These are phyloP conservation scores for Wickerhamiella pararugosa DNA, from an alignment of 1,139 yeast genomes.

Conservation along the genomic window DNA sequence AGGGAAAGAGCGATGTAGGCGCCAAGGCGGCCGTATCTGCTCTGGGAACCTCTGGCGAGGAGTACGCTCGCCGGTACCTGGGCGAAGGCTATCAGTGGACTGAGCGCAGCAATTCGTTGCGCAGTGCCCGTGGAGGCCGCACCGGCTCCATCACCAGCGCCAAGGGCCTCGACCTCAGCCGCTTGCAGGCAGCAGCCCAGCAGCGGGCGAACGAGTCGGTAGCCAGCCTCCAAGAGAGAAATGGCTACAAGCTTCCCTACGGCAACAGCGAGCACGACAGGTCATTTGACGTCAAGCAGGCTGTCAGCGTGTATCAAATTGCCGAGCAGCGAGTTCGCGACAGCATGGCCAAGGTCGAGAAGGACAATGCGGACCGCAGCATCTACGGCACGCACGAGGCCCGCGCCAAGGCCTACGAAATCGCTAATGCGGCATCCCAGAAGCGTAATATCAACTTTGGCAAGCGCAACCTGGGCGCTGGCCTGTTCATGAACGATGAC, in stretches of 20 bases:
- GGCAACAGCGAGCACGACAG: constrained; percentile 12
- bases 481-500: constrained; percentile 56
- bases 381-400: constrained; percentile 21
- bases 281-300: constrained; percentile 14
- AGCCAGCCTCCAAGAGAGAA: constrained; percentile 19
- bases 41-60: constrained; percentile 22
- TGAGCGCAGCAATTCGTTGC: constrained; percentile 9
- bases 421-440: constrained; percentile 54
- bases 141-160: constrained; percentile 10
- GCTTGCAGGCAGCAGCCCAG: constrained; percentile 23
- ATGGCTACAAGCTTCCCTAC: constrained; percentile 11
- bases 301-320: constrained; percentile 19
- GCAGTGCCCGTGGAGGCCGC: constrained; percentile 8
- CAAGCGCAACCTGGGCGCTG: constrained; percentile 75
- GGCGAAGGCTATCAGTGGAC: constrained; percentile 27
- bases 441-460: constrained; percentile 41
- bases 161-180: constrained; percentile 15
- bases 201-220: constrained; percentile 22
- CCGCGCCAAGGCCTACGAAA: constrained; percentile 35
- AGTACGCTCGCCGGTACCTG: constrained; percentile 22
- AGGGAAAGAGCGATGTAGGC: constrained; percentile 13
- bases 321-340: constrained; percentile 26
- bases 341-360: constrained; percentile 27
- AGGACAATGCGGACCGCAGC: constrained; percentile 25
- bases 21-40: constrained; percentile 21